Evolutionary conservation across 2,329 filamentous ascomycete species (phyloP).

Genomic region (Ascochyta lentis): DNA sequence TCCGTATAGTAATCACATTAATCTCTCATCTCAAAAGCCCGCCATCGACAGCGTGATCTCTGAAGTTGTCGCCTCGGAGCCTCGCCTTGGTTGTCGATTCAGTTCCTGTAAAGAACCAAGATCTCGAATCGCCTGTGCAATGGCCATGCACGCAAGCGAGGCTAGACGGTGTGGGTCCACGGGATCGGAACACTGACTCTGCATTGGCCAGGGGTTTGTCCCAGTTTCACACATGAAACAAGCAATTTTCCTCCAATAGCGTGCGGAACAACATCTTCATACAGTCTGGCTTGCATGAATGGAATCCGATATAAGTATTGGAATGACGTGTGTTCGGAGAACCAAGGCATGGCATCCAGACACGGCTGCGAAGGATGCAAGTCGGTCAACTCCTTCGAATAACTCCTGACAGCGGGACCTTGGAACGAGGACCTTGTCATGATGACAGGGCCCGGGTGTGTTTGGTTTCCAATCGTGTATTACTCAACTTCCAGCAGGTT

Average conservation of each 20-base stretch:
- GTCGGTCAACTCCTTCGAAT: background rate
- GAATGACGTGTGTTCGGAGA: background rate
- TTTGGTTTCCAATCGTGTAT: background rate
- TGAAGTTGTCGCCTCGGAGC: background rate
- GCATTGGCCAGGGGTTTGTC: conserved; percentile 18
- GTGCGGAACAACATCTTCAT: conserved; percentile 15
- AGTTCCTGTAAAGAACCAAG: background rate
- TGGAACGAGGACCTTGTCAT: background rate
- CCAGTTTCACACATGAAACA: conserved; percentile 33
- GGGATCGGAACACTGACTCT: conserved; percentile 8
- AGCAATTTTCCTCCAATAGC: conserved; percentile 28
- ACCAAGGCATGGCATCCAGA: conserved; percentile 6
- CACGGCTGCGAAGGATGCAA: background rate
- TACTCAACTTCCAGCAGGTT: background rate
- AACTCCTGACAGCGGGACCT: background rate
- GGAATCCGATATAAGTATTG: conserved; percentile 5
- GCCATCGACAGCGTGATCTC: background rate
- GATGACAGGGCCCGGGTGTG: too few species aligned
- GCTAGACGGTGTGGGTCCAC: conserved; percentile 10
- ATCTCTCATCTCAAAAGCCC: background rate
- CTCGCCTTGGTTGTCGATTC: background rate
- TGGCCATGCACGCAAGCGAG: conserved; percentile 14
- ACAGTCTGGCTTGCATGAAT: conserved; percentile 19
- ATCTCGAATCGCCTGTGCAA: conserved; percentile 20
- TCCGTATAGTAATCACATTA: background rate